Evolutionary conservation across 148 eudicot genomes (phyloP), one percentile per base, ranked within the genome.

Genomic region (Vaccinium macrocarpon): DNA sequence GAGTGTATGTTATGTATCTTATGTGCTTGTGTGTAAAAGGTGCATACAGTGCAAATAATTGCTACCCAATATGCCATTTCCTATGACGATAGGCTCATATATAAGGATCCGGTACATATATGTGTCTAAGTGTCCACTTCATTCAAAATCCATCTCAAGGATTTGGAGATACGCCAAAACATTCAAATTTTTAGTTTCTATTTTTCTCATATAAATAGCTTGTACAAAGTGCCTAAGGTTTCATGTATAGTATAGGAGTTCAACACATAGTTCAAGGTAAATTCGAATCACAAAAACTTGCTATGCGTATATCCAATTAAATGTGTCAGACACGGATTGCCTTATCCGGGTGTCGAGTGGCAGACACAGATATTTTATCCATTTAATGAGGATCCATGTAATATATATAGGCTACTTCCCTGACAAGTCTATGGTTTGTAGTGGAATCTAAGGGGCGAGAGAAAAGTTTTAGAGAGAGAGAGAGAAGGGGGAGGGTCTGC

Each of bases 361-460:
- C 1, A 3, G 59, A 55, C 59, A 55, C 19, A 19, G 18, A 18
- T 55, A 3, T 55, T 55, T 55, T 55, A 55, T 55, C 18, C 59
- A 55, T 55, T 35, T 55, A 55, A 55, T 16, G 59, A 55, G 59
- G 59, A 55, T 62, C 27, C 68, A 19, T 62, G n/a, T 62, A 16
- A 62, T 12, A 62, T n/a, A 55, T 5, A 35, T 35, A 35, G 0
- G 73, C 62, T 66, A 42, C 46, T 82, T 46, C 77, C 70, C 81
- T 82, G 85, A 83, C 91, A 94, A 35, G 38, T 35, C 38, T 35
- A 35, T 35, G 38, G 38, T 35, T 0, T 35, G 38, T 35, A 35
- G 38, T 35, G 38, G 38, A 35, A 35, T 35, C 38, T 2, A 35
- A 35, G 38, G 35, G 35, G 38, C 3, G 38, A 35, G 38, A 35